Evolutionary conservation across 129 eudicot species (phyloP).

Genomic region (sunflower (Helianthus annuus)): HanXRQr2.0-SUNRISE NC_035440.2:102768927-102769426

Average conservation of each 20-base stretch:
- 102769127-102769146: constrained; percentile 91
- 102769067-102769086: constrained; percentile 93
- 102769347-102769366: no score
- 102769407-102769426: no score
- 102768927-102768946: constrained; percentile 92
- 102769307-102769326: no score
- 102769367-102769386: no score
- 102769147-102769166: constrained; percentile 28
- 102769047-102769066: constrained; percentile 65
- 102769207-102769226: no score
- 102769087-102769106: constrained; percentile 94
- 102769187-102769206: background rate
- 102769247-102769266: background rate
- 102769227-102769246: no score
- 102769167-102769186: constrained; percentile 40
- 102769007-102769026: constrained; percentile 98
- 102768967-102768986: constrained; percentile 83
- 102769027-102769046: constrained; percentile 60
- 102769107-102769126: constrained; percentile 92
- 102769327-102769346: no score
- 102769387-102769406: no score
- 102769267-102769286: no score
- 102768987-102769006: constrained; percentile 88
- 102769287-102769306: no score
- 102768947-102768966: constrained; percentile 84